These are phyloP conservation scores for Sarocladium brachiariae DNA, from an alignment of 2,329 filamentous ascomycete genomes.

Conservation along the genomic window DNA sequence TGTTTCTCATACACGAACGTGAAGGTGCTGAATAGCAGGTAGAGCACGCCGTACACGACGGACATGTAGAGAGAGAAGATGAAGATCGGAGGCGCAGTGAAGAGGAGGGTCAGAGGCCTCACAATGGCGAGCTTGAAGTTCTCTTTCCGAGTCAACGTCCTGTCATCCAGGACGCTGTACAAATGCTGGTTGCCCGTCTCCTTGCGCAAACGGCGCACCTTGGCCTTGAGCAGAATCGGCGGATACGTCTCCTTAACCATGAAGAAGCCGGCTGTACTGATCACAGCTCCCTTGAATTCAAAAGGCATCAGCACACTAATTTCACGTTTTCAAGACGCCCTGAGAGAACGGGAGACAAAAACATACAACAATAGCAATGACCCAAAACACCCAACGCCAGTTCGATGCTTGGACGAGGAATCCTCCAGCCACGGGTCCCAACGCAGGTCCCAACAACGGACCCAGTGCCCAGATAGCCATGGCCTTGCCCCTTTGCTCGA, in stretches of 20 bases:
- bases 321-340: too few species aligned
- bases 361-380: conserved; percentile 23
- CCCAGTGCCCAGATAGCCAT: conserved; percentile 60
- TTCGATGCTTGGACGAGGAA: conserved; percentile 32
- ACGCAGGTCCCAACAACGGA: conserved; percentile 49
- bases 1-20: conserved; percentile 52
- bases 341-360: rapidly evolving
- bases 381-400: conserved; percentile 42
- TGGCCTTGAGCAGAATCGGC: conserved; percentile 47
- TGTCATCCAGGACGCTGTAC: conserved; percentile 16
- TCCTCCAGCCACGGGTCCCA: conserved; percentile 42
- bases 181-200: conserved; percentile 47
- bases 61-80: conserved; percentile 59
- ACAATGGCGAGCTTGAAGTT: conserved; percentile 48
- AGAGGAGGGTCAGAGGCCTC: conserved; percentile 56
- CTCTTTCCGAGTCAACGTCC: conserved; percentile 12
- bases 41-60: conserved; percentile 57
- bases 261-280: conserved; percentile 22
- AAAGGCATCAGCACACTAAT: too few species aligned
- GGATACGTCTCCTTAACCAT: conserved; percentile 60
- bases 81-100: conserved; percentile 48
- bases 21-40: conserved; percentile 45
- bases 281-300: conserved; percentile 23
- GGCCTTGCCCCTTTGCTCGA: conserved; percentile 53
- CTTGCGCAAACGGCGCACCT: conserved; percentile 49